Percentiles rank a stretch among this genome's conserved stretches.
phyloP scores from a whole-genome alignment of 176 grass and related monocot genomes.

The Rhynchospora pubera region DNA sequence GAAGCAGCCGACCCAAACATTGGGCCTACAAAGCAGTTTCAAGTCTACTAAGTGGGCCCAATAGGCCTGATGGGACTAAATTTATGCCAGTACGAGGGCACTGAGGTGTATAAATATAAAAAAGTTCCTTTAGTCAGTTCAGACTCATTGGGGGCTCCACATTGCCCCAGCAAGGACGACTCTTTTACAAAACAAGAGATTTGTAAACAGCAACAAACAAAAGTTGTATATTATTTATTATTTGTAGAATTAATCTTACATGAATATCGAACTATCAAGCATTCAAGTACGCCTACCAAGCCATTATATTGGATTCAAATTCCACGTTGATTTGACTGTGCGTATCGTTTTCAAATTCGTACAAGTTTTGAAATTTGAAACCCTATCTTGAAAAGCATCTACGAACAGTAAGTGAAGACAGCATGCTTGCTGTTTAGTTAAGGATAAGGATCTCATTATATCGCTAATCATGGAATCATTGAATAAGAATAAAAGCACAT shows the following conservation, averaged over 20 bases:
- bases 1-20: background rate
- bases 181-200: background rate
- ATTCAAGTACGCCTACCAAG: too few species aligned
- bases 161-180: background rate
- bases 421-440: too few species aligned
- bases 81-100: background rate
- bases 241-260: background rate
- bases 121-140: background rate
- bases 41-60: background rate
- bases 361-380: too few species aligned
- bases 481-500: too few species aligned
- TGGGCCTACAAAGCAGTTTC: conserved; percentile 2
- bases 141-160: background rate
- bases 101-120: background rate
- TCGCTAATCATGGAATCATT: background rate
- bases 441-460: background rate
- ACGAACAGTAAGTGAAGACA: too few species aligned
- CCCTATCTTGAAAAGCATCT: too few species aligned
- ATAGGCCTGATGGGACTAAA: background rate
- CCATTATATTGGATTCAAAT: too few species aligned
- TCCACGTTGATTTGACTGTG: too few species aligned
- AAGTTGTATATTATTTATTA: background rate
- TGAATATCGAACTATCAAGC: too few species aligned
- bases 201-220: background rate
- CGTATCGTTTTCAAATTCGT: too few species aligned